Percentiles rank a stretch among this genome's conserved stretches.
Evolutionary conservation across 164 flowering plant genomes (phyloP).

Genomic region (Magnolia officinalis): DNA sequence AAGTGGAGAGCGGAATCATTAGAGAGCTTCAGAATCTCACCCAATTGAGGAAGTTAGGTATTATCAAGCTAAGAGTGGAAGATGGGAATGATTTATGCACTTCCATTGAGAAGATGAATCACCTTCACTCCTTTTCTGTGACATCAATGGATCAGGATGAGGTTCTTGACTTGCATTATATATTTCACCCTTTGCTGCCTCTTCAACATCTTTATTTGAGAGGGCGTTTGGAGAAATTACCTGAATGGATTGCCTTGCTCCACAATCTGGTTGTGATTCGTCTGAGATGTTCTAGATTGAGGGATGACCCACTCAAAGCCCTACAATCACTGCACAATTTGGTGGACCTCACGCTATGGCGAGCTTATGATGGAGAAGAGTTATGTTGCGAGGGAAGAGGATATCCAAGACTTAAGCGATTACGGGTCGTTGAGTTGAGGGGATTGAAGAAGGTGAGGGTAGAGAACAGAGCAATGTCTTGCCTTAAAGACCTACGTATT

Average conservation of each 20-base stretch:
- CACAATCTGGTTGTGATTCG: not conserved
- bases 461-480: not conserved
- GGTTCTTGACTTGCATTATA: conserved; percentile 3
- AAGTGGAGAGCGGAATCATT: conserved; percentile 1
- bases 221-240: not conserved
- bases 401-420: not conserved
- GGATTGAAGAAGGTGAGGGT: not conserved
- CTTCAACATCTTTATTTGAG: not conserved
- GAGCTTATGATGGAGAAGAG: not conserved
- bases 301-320: not conserved
- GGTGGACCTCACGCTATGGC: not conserved
- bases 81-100: conserved; percentile 3
- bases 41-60: conserved; percentile 7
- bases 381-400: not conserved
- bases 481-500: not conserved
- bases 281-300: not conserved
- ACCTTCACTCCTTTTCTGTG: conserved; percentile 1
- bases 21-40: conserved; percentile 6
- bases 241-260: not conserved
- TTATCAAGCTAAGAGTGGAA: not conserved
- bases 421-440: not conserved
- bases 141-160: not conserved
- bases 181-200: not conserved
- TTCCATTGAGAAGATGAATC: conserved; percentile 4
- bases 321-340: not conserved